Evolutionary conservation across 306 rosid genomes (phyloP), one percentile per base, ranked within the genome.

Genomic region (Begonia loranthoides): DNA sequence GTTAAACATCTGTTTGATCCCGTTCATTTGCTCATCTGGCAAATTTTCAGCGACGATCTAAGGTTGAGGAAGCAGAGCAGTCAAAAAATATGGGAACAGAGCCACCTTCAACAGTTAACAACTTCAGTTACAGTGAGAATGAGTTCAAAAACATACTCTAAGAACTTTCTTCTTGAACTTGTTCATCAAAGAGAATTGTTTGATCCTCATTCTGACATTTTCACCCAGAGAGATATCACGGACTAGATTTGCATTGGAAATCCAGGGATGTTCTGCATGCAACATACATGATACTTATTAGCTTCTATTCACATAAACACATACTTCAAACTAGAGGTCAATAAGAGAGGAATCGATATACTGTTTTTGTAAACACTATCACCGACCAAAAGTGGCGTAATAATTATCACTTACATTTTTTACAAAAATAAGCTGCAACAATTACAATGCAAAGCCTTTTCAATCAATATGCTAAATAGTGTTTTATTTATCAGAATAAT

Each of bases 141-240:
- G 11, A 17, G 17, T 34, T 21, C 4, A 17, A 13, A 49, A 69
- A 73, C 87, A 69, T 82, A 82, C 97, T 74, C 90, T 78, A 17
- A 85, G 97, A 61, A 80, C 97, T 50, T 77, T 90, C 78, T 78
- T 85, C 79, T 90, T 90, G 71, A 90, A 85, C 66, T 79, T 85
- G 54, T 82, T 90, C 94, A 90, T 85, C 78, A 90, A 33, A 41
- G 87, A 72, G 79, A 90, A 90, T 57, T 85, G 95, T 64, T 82
- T 90, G 71, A 90, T 90, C 75, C 89, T 78, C 70, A 68, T 48
- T 62, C 80, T 76, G 48, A 90, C 97, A 60, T 85, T 78, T 73
- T 76, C 92, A 56, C 92, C 95, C 19, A 90, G 81, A 19, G 76
- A 71, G 57, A 85, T 44, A 69, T 74, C 61, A 17, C 74, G 67